These are phyloP conservation scores for Triangularia verruculosa DNA, from an alignment of 2,329 filamentous ascomycete genomes.

Conservation along the genomic window DNA sequence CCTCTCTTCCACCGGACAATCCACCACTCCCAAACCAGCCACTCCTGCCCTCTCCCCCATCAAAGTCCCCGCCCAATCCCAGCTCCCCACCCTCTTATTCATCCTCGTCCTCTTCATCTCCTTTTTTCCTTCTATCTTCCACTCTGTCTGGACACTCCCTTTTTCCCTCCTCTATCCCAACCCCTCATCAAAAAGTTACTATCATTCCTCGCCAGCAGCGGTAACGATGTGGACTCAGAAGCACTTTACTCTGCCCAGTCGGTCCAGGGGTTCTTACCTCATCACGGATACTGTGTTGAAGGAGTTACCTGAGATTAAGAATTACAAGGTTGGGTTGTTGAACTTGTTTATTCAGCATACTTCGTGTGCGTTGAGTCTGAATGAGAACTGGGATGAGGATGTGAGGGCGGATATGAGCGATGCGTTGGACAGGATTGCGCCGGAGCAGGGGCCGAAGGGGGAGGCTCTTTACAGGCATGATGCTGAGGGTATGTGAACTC, in stretches of 20 bases:
- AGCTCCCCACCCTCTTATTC: conserved; percentile 43
- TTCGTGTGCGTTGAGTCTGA: conserved; percentile 82
- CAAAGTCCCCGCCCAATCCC: conserved; percentile 18
- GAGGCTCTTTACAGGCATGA: conserved; percentile 78
- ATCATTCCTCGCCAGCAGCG: conserved; percentile 32
- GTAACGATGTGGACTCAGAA: conserved; percentile 65
- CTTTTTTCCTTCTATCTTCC: conserved; percentile 53
- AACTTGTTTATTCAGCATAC: conserved; percentile 96
- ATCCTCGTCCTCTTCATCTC: conserved; percentile 47
- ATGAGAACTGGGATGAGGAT: conserved; percentile 85
- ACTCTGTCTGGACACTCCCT: conserved; percentile 50
- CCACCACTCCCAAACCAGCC: not conserved
- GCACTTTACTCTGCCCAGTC: conserved; percentile 72
- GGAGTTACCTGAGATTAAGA: conserved; percentile 72
- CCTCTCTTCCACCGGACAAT: not conserved
- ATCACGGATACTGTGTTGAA: conserved; percentile 73
- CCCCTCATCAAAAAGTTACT: conserved; percentile 28
- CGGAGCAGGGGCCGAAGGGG: conserved; percentile 69
- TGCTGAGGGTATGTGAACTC: conserved; percentile 64
- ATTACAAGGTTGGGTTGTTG: conserved; percentile 82
- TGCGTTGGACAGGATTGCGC: conserved; percentile 85
- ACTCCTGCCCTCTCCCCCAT: not conserved
- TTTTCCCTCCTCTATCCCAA: conserved; percentile 30
- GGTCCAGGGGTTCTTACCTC: conserved; percentile 81
- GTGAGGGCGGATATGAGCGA: conserved; percentile 94